Evolutionary conservation across 164 flowering plant genomes (phyloP).

Genomic region (Tetrastigma voinierianum): DNA sequence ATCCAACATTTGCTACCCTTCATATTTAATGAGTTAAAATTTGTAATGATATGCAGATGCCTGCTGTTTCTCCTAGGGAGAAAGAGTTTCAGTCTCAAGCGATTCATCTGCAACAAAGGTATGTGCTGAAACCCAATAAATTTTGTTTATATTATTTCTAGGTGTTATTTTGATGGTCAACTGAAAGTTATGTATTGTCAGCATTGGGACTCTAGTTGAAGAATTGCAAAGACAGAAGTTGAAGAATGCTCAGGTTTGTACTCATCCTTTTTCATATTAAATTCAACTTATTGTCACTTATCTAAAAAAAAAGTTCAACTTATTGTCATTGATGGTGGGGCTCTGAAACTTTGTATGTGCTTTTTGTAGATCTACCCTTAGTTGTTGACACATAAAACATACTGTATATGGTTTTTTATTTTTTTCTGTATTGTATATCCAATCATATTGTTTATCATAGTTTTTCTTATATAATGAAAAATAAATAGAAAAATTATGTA

Average conservation of each 20-base stretch:
- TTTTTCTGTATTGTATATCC: no score
- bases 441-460: no score
- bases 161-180: neutral
- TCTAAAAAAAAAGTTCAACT: no score
- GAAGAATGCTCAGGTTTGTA: constrained; percentile 51
- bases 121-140: constrained; percentile 3
- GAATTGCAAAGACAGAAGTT: constrained; percentile 51
- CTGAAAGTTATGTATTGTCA: constrained; percentile 23
- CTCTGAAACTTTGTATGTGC: no score
- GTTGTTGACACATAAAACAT: no score
- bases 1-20: neutral
- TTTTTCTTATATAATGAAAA: no score
- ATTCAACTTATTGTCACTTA: no score
- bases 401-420: no score
- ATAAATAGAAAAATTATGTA: no score
- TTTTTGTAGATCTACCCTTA: no score
- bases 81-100: constrained; percentile 35
- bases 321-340: no score
- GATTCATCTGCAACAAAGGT: constrained; percentile 42
- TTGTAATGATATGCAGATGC: constrained; percentile 21
- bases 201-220: constrained; percentile 44
- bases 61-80: constrained; percentile 30
- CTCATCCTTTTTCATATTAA: neutral
- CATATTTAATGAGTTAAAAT: constrained; percentile 1
- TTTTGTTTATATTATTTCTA: neutral